phyloP scores from a whole-genome alignment of 1,139 yeast genomes.

The Blastobotrys niveus region DNA sequence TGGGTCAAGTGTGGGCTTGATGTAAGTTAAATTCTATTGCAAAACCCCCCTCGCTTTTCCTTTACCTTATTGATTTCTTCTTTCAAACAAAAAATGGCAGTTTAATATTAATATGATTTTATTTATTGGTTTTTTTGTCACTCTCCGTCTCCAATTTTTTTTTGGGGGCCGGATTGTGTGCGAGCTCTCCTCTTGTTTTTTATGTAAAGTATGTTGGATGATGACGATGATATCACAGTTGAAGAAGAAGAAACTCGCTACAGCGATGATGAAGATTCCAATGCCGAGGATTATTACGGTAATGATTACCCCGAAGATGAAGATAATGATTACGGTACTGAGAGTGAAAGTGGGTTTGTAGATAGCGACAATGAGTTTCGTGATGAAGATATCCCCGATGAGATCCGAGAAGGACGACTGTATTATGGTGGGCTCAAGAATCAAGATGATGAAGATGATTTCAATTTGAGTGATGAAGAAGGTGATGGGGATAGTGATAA shows the following conservation, averaged over 20 bases:
- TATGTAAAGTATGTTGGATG: constrained; percentile 42
- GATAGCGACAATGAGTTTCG: constrained; percentile 17
- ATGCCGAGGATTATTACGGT: constrained; percentile 79
- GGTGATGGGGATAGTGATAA: neutral
- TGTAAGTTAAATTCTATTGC: constrained; percentile 38
- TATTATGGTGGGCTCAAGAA: constrained; percentile 11
- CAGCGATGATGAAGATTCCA: constrained; percentile 69
- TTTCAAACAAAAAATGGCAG: neutral
- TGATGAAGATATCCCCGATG: constrained; percentile 7
- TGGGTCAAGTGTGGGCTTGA: constrained; percentile 31
- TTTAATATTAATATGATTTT: neutral
- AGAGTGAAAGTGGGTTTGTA: constrained; percentile 5
- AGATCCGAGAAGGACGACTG: constrained; percentile 13
- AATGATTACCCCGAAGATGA: constrained; percentile 96
- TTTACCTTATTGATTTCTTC: neutral
- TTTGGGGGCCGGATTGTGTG: too few relatives aligned
- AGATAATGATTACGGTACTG: constrained; percentile 18
- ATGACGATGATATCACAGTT: constrained; percentile 50
- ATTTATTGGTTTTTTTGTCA: neutral
- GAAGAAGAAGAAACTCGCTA: constrained; percentile 35
- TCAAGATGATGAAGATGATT: constrained; percentile 20
- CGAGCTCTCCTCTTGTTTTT: too few relatives aligned
- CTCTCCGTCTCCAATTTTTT: too few relatives aligned
- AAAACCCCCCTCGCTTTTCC: too few relatives aligned
- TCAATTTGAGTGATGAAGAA: constrained; percentile 17